phyloP scores from a whole-genome alignment of 1,284 basidiomycete species.

The Cystodermella granulosa region DNA sequence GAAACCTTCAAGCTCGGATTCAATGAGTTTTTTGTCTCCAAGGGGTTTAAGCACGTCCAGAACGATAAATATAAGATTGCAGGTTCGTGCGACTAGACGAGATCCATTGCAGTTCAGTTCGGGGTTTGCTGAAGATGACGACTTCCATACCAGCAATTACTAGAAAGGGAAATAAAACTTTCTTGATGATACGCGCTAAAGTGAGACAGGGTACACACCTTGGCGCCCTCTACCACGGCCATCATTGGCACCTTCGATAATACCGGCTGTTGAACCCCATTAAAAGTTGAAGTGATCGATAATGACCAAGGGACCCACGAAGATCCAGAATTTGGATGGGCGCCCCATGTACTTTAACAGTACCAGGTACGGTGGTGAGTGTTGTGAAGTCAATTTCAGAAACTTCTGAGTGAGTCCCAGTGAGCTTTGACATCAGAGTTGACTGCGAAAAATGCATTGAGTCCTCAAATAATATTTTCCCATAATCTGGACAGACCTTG shows the following conservation, averaged over 20 bases:
- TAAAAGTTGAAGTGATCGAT: conserved; percentile 5
- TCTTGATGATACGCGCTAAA: conserved; percentile 1
- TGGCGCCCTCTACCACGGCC: conserved; percentile 97
- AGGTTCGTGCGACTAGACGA: conserved; percentile 84
- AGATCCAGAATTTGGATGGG: conserved; percentile 85
- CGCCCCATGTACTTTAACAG: conserved; percentile 90
- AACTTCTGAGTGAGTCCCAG: conserved; percentile 95
- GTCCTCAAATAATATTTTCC: conserved; percentile 16
- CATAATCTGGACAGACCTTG: conserved; percentile 59
- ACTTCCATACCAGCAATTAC: conserved; percentile 73
- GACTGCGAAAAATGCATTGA: conserved; percentile 55
- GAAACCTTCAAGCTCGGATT: conserved; percentile 91
- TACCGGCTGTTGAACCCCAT: conserved; percentile 64
- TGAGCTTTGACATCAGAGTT: conserved; percentile 95
- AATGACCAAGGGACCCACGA: conserved; percentile 48
- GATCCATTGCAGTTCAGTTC: conserved; percentile 9
- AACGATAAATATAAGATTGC: conserved; percentile 98
- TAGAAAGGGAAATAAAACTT: conserved; percentile 25
- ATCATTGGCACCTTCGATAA: conserved; percentile 98
- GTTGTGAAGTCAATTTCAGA: conserved; percentile 99
- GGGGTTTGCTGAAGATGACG: conserved; percentile 9
- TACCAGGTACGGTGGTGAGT: conserved; percentile 90
- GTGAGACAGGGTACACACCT: conserved; percentile 44
- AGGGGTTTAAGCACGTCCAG: conserved; percentile 97
- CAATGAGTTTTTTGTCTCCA: conserved; percentile 88